Percentiles rank a stretch among this genome's conserved stretches.
phyloP scores from a whole-genome alignment of 106 monocot species.

The Apostasia ramifera region DNA sequence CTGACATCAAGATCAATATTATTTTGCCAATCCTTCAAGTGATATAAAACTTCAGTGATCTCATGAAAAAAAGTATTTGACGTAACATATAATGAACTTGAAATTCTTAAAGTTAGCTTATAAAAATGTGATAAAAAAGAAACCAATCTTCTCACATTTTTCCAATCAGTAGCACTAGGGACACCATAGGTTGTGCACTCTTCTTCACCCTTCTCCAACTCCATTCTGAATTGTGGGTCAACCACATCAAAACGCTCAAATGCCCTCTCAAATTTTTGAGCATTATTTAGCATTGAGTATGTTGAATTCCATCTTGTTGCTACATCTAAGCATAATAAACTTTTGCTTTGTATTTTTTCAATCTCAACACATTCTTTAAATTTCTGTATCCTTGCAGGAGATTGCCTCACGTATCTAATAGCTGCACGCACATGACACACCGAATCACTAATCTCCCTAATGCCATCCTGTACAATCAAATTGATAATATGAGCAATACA shows the following conservation, averaged over 20 bases:
- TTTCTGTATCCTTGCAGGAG: background rate
- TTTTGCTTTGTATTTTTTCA: slow-evolving; percentile 8
- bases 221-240: background rate
- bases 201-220: background rate
- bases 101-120: background rate
- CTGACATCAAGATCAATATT: background rate
- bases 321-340: slow-evolving; percentile 9
- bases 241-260: background rate
- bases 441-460: background rate
- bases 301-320: slow-evolving; percentile 10
- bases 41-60: background rate
- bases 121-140: slow-evolving; percentile 1
- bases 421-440: background rate
- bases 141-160: background rate
- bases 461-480: background rate
- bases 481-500: too few relatives aligned
- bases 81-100: background rate
- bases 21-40: background rate
- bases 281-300: background rate
- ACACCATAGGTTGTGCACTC: background rate
- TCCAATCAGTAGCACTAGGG: slow-evolving; percentile 1
- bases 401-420: slow-evolving; percentile 8
- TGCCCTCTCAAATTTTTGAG: slow-evolving; percentile 8
- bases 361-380: slow-evolving; percentile 12
- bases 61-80: slow-evolving; percentile 8